Evolutionary conservation across 495 filamentous ascomycete genomes (phyloP), one percentile per base, ranked within the genome.

Genomic region (Amphirosellinia nigrospora): DNA sequence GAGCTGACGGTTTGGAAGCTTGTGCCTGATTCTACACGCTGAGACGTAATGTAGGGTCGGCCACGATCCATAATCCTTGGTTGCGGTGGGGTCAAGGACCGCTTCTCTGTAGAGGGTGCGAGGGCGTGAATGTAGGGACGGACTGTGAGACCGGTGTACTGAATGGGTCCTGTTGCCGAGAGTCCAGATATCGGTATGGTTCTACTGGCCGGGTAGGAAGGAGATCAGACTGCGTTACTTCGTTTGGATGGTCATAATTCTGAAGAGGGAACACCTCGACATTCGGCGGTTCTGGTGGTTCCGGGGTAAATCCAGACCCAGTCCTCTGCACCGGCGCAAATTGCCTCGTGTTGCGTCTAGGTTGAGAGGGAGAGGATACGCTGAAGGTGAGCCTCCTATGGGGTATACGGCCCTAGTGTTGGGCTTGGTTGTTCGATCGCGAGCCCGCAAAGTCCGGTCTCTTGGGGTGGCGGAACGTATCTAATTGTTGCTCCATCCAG

Each of bases 391-490:
- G 15, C 73, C 68, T 4, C 61, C 58, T 5, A 50, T 16, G 21
- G 70, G 65, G 16, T 70, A 63, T 15, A 72, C 64, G 45, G 64
- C 66, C 70, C 73, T 26, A 79, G 68, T 0, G 74, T 79, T 21
- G 78, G 75, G 61, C 78, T 82, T n/a, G 74, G 70, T 36, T 77
- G 75, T 6, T 77, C 79, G 0, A 73, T 6, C 78, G 75, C 43
- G 68, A 75, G 48, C 66, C 61, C 26, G 36, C 69, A 50, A 81
- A 78, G 55, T 81, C 74, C 19, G 75, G 77, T 43, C 74, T 73
- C 39, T 75, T 72, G 0, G 0, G 75, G 77, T 4, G 79, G 78
- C 32, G 80, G 77, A 36, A 81, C 74, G 43, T 78, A 68, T 64
- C 74, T 65, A 16, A 74, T 64, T 10, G 73, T 64, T 48, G 68